Conservation (phyloP, 495 filamentous ascomycete genomes). For the Daldinia decipiens region DNA sequence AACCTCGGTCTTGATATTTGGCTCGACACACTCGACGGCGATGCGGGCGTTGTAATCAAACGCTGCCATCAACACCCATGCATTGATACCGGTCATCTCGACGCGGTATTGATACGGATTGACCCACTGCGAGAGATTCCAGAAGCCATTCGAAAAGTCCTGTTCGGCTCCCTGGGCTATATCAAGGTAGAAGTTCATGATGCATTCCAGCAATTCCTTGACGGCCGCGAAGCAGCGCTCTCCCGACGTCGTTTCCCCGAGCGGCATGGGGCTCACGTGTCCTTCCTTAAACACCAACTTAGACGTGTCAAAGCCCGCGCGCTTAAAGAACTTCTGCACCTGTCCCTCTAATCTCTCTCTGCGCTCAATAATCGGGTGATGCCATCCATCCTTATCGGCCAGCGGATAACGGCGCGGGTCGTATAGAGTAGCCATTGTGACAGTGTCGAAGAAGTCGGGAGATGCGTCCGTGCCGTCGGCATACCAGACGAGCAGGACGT, state of each 20-base stretch:
- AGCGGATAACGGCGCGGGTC: slow-evolving; percentile 46
- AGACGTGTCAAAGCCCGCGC: slow-evolving; percentile 6
- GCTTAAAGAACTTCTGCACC: slow-evolving; percentile 7
- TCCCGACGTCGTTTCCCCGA: slow-evolving; percentile 35
- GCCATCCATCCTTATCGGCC: background rate
- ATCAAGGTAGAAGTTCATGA: background rate
- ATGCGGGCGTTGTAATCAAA: slow-evolving; percentile 45
- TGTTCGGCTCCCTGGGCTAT: background rate
- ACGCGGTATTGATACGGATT: slow-evolving; percentile 39
- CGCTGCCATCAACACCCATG: slow-evolving; percentile 45
- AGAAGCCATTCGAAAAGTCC: background rate
- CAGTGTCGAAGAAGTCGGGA: slow-evolving; percentile 1
- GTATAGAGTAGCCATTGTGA: slow-evolving; percentile 20
- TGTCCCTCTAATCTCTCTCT: slow-evolving; percentile 2
- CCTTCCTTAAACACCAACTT: background rate
- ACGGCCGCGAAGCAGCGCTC: slow-evolving; percentile 40
- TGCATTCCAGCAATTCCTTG: slow-evolving; percentile 21
- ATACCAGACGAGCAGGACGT: slow-evolving; percentile 34
- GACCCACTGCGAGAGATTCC: slow-evolving; percentile 34
- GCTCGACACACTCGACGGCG: slow-evolving; percentile 33
- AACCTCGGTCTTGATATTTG: slow-evolving; percentile 22
- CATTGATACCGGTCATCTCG: slow-evolving; percentile 47
- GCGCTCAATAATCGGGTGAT: background rate
- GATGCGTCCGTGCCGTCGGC: background rate
- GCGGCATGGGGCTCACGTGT: slow-evolving; percentile 33